phyloP scores from a whole-genome alignment of 2,329 filamentous ascomycete species.

The Biscogniauxia mediterranea region DNA sequence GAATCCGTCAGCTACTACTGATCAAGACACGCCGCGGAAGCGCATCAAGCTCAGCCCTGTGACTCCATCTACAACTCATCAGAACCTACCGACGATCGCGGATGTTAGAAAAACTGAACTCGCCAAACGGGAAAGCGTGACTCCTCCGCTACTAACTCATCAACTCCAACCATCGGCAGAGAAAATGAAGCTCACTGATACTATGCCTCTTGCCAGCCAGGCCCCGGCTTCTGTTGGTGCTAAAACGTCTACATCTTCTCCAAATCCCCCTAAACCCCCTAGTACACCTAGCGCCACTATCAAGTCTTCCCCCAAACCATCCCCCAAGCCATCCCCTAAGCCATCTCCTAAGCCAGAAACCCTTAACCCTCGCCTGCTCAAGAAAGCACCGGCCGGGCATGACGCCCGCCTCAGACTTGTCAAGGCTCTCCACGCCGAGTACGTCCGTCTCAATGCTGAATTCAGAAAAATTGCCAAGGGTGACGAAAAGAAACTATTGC shows the following conservation, averaged over 20 bases:
- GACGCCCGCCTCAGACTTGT: slow-evolving; percentile 57
- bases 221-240: not conserved
- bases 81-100: not conserved
- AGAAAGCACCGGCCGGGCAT: slow-evolving; percentile 55
- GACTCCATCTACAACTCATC: slow-evolving; percentile 7
- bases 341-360: slow-evolving; percentile 43
- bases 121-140: slow-evolving; percentile 1
- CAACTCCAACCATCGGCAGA: slow-evolving; percentile 1
- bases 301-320: not conserved
- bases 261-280: not conserved
- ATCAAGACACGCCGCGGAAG: slow-evolving; percentile 26
- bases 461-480: slow-evolving; percentile 51
- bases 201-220: not conserved
- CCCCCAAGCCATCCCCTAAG: slow-evolving; percentile 10
- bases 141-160: slow-evolving; percentile 1
- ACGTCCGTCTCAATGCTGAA: slow-evolving; percentile 64
- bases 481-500: slow-evolving; percentile 50
- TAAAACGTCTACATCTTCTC: not conserved
- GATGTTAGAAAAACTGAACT: not conserved
- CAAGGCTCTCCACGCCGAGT: slow-evolving; percentile 63
- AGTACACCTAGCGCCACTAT: not conserved
- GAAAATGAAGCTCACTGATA: not conserved
- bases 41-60: slow-evolving; percentile 24
- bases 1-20: slow-evolving; percentile 4
- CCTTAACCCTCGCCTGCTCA: slow-evolving; percentile 67